Evolutionary conservation across 352 stramenopile genomes (phyloP), one percentile per base, ranked within the genome.

Genomic region (Phytophthora uliginosa): DNA sequence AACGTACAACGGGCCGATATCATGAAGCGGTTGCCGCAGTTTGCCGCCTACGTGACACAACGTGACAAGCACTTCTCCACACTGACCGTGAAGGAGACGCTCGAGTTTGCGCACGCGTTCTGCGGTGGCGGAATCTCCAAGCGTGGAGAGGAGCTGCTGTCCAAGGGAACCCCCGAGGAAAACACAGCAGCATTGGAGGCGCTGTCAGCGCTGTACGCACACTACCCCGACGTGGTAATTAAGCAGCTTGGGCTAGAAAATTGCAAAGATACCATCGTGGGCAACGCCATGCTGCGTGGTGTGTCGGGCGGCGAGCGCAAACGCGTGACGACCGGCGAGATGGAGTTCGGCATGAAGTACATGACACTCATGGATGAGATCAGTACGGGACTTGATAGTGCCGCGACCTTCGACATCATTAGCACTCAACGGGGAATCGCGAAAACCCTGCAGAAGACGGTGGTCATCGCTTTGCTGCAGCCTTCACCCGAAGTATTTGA

Each of bases 321-420:
- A 66, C 84, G 88, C 10, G 85, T 94, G 45, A 94, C 86, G 8
- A 86, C 78, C 10, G 87, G 85, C 20, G 84, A 95, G 79, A 98
- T 99, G 86, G 76, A 96, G 53, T 88, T 95, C 54, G 79, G 82
- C 40, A 77, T 82, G 55, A 85, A 88, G 69, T 88, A 84, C 62
- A 82, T 98, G 45, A 76, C 86, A n/a, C 88, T 95, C 52, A 88
- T 90, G 73, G 95, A 99, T 66, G 90, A 97, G 78, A 98, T 99
- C 73, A 97, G 86, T 64, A 98, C 94, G 12, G 96, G 96, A 8
- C 86, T 99, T 72, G 62, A 94, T 93, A 77, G 76, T 92, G 58
- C 77, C 84, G 36, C 94, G 55, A 84, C 73, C 5, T 81, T 69
- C 50, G 69, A 81, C 55, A 81, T 81, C 59, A 78, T 81, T 42